These are phyloP conservation scores for Stachybotrys chlorohalonatus DNA, from an alignment of 2,329 filamentous ascomycete genomes.

Conservation along the genomic window DNA sequence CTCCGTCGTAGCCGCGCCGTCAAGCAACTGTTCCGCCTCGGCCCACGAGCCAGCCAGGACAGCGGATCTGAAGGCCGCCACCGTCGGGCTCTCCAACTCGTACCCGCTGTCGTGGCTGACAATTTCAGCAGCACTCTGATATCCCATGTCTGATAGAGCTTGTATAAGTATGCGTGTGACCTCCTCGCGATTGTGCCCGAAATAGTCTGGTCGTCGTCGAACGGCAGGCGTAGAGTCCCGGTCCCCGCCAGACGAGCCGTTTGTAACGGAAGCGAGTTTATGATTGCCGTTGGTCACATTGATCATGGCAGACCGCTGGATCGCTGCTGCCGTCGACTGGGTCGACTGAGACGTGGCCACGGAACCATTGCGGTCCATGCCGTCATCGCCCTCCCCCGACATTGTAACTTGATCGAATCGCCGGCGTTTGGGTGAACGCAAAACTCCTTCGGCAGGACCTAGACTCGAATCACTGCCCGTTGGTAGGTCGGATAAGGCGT, in stretches of 20 bases:
- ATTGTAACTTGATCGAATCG: slow-evolving; percentile 49
- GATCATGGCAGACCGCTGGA: slow-evolving; percentile 11
- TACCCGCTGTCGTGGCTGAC: slow-evolving; percentile 78
- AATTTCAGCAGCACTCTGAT: slow-evolving; percentile 63
- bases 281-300: slow-evolving; percentile 36
- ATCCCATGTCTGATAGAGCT: slow-evolving; percentile 80
- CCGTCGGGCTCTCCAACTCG: slow-evolving; percentile 75
- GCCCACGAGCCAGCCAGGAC: slow-evolving; percentile 75
- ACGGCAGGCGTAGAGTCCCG: slow-evolving; percentile 8
- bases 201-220: slow-evolving; percentile 42
- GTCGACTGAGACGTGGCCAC: slow-evolving; percentile 23
- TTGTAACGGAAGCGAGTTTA: slow-evolving; percentile 37
- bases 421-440: slow-evolving; percentile 35
- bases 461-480: slow-evolving; percentile 10
- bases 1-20: slow-evolving; percentile 37
- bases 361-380: slow-evolving; percentile 47
- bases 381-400: slow-evolving; percentile 48
- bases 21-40: slow-evolving; percentile 74
- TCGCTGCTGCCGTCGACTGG: slow-evolving; percentile 29
- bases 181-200: slow-evolving; percentile 85
- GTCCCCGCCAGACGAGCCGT: slow-evolving; percentile 40
- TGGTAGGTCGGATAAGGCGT: slow-evolving; percentile 9
- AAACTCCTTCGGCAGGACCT: slow-evolving; percentile 3
- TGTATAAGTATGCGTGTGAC: slow-evolving; percentile 90
- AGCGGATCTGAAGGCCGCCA: slow-evolving; percentile 75